Conservation (phyloP, 257 asterid species). For the Thymus mandschuricus region DNA sequence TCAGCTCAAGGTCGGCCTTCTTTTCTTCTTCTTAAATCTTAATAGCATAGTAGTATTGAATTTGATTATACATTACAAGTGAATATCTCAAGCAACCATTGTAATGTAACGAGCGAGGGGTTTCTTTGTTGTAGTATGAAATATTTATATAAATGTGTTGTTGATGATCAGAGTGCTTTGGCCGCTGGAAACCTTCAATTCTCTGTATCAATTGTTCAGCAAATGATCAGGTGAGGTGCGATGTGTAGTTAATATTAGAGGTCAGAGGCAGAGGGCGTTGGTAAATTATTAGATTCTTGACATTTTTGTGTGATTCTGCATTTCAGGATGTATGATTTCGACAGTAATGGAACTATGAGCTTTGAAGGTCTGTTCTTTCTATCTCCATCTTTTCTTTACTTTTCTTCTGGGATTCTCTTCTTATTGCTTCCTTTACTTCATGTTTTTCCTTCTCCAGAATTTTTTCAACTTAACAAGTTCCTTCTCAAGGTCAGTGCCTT, state of each 20-base stretch:
- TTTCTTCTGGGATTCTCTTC: no score
- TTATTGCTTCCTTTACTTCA: no score
- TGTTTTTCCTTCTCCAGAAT: conserved; percentile 52
- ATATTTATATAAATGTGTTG: background rate
- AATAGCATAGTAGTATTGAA: background rate
- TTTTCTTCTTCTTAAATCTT: background rate
- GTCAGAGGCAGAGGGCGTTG: background rate
- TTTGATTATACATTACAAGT: no score
- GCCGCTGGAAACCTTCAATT: conserved; percentile 72
- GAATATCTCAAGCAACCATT: background rate
- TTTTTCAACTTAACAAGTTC: conserved; percentile 75
- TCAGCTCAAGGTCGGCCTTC: conserved; percentile 66
- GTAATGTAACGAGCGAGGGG: background rate
- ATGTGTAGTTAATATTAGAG: background rate
- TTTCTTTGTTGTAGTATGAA: background rate
- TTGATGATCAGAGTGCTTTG: conserved; percentile 56
- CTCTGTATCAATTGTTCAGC: conserved; percentile 71
- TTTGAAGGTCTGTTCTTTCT: conserved; percentile 54
- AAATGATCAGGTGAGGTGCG: conserved; percentile 70
- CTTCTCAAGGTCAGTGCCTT: conserved; percentile 69
- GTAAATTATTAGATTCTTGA: conserved; percentile 2
- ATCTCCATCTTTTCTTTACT: no score
- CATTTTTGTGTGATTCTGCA: conserved; percentile 23
- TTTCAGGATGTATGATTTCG: conserved; percentile 83
- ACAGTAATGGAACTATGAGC: conserved; percentile 80